Evolutionary conservation across 441 rosid genomes (phyloP), one percentile per base, ranked within the genome.

Genomic region (Euphorbia celastroides): DNA sequence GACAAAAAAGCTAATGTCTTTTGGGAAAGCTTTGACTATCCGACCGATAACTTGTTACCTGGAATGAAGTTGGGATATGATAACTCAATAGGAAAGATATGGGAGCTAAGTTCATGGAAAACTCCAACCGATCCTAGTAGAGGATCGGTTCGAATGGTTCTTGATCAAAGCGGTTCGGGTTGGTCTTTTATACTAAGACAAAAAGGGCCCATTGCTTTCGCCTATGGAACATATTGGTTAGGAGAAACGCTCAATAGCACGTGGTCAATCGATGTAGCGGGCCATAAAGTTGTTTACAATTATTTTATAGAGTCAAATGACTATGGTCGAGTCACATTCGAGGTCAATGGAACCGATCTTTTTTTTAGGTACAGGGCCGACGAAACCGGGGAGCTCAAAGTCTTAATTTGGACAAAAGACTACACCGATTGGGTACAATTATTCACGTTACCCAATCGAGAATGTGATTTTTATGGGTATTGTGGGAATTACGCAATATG

Each of bases 21-120:
- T 14, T 62, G 65, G 65, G n/a, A 62, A 10, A 62, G 65, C 46
- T 62, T 62, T 16, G 65, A 62, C 10, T 41, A 41, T 41, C 65
- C 65, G 1, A 41, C 65, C 14, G 64, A 60, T 36, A 60, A 23
- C 8, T 0, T 20, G 5, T 12, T 60, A 44, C 9, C 10, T 11
- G 64, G 51, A 1, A 60, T 60, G 64, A 60, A 60, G 17, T 38
- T 32, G 5, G 64, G 50, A 0, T 36, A 36, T 6, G 50, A 60
- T 38, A 11, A 23, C 12, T 4, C 11, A 14, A 20, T 5, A 11
- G 50, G 64, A 36, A 36, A 60, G 9, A 0, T 2, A 12, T 60
- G 64, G 64, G 44, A 44, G 11, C 0, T 38, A 0, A 60, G 16
- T 7, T 38, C 64, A 5, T 60, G 64, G 50, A 20, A 3, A n/a